Evolutionary conservation across 768 basidiomycete genomes (phyloP).

Genomic region (Lactarius sp.): DNA sequence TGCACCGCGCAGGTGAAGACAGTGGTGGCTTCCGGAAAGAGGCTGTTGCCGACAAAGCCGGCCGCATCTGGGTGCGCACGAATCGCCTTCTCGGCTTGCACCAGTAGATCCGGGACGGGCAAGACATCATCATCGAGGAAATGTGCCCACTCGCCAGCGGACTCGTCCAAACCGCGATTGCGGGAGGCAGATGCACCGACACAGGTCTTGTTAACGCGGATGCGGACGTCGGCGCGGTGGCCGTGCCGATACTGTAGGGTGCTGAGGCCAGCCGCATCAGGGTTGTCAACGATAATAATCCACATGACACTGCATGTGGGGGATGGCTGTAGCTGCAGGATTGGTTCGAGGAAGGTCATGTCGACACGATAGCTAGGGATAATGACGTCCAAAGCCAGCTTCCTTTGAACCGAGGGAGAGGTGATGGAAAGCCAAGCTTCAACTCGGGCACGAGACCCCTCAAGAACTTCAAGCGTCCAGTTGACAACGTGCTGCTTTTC

Average conservation of each 20-base stretch:
- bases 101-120: slow-evolving; percentile 40
- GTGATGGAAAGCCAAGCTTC: slow-evolving; percentile 36
- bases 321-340: slow-evolving; percentile 44
- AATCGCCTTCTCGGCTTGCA: slow-evolving; percentile 45
- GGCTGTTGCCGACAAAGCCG: slow-evolving; percentile 50
- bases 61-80: slow-evolving; percentile 43
- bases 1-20: slow-evolving; percentile 53
- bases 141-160: slow-evolving; percentile 51
- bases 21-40: slow-evolving; percentile 44
- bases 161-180: slow-evolving; percentile 51
- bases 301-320: slow-evolving; percentile 46
- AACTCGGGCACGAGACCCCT: slow-evolving; percentile 37
- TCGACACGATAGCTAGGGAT: slow-evolving; percentile 55
- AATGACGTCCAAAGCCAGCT: slow-evolving; percentile 50
- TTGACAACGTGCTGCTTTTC: slow-evolving; percentile 38
- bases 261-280: slow-evolving; percentile 37
- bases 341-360: slow-evolving; percentile 38
- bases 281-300: slow-evolving; percentile 55
- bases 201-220: slow-evolving; percentile 45
- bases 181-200: slow-evolving; percentile 50
- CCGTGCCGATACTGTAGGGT: slow-evolving; percentile 40
- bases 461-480: slow-evolving; percentile 49
- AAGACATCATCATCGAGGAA: slow-evolving; percentile 60
- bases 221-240: slow-evolving; percentile 46
- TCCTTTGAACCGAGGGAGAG: slow-evolving; percentile 29